Percentiles rank a stretch among this genome's conserved stretches.
Evolutionary conservation across 768 basidiomycete genomes (phyloP).

Genomic region (Hericium erinaceus): DNA sequence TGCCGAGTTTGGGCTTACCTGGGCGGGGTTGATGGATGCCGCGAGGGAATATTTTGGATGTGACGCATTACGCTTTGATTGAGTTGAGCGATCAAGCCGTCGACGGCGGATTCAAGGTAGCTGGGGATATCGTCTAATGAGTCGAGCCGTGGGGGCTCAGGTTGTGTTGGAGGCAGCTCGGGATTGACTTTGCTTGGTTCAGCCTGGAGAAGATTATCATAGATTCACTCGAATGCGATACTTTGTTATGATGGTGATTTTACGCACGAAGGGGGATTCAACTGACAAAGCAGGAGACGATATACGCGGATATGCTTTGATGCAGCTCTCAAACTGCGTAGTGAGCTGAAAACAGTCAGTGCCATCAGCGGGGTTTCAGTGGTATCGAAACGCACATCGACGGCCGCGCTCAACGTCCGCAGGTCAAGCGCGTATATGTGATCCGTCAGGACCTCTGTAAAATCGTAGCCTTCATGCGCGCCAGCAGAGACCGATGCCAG

Average conservation of each 20-base stretch:
- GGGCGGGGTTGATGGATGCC: no score
- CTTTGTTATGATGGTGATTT: not conserved
- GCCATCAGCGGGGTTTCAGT: not conserved
- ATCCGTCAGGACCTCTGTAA: slow-evolving; percentile 56
- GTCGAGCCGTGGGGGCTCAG: slow-evolving; percentile 25
- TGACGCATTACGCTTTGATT: slow-evolving; percentile 59
- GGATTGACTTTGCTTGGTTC: slow-evolving; percentile 36
- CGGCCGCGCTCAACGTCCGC: slow-evolving; percentile 9
- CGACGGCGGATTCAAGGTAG: slow-evolving; percentile 33
- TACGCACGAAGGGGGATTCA: not conserved
- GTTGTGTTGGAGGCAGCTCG: slow-evolving; percentile 27
- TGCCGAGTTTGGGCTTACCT: no score
- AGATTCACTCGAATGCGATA: not conserved
- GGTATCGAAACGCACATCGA: not conserved
- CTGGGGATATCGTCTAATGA: slow-evolving; percentile 35
- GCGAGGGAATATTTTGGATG: slow-evolving; percentile 56
- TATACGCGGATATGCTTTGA: slow-evolving; percentile 1
- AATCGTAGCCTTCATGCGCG: slow-evolving; percentile 30
- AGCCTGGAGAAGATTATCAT: slow-evolving; percentile 28
- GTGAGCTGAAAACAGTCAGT: slow-evolving; percentile 15
- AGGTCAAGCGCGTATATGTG: slow-evolving; percentile 49
- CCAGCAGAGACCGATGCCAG: slow-evolving; percentile 61
- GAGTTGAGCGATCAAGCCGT: slow-evolving; percentile 44
- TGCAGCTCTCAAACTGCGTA: slow-evolving; percentile 13
- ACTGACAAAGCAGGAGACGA: not conserved